Conservation (phyloP, 345 rosid species). For the Kandelia obovata region DNA sequence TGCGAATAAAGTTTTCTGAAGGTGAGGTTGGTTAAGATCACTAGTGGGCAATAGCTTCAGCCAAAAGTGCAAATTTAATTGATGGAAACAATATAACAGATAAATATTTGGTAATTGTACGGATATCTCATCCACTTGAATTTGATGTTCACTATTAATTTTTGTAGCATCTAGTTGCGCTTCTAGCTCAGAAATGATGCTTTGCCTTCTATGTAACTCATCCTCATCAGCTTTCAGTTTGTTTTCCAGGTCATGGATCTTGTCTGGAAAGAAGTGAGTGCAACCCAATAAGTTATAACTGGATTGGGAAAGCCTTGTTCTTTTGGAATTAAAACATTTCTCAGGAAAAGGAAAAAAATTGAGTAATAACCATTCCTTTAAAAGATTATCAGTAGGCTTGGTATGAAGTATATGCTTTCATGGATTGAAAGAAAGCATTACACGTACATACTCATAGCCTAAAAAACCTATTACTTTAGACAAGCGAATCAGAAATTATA, state of each 20-base stretch:
- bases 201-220: slow-evolving; percentile 51
- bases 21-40: slow-evolving; percentile 62
- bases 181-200: slow-evolving; percentile 51
- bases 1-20: slow-evolving; percentile 55
- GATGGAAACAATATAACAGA: slow-evolving; percentile 11
- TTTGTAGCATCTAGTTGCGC: slow-evolving; percentile 49
- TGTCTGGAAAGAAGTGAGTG: slow-evolving; percentile 43
- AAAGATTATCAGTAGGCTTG: background rate
- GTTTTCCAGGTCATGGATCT: slow-evolving; percentile 47
- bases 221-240: slow-evolving; percentile 41
- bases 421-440: background rate
- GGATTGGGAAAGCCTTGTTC: background rate
- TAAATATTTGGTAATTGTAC: background rate
- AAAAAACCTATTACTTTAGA: slow-evolving; percentile 2
- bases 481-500: slow-evolving; percentile 11
- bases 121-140: slow-evolving; percentile 76
- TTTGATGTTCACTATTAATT: slow-evolving; percentile 34
- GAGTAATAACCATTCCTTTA: background rate
- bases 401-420: background rate
- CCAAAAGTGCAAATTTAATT: slow-evolving; percentile 14
- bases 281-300: background rate
- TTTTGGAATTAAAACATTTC: background rate
- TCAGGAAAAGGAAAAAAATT: background rate
- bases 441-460: background rate
- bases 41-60: slow-evolving; percentile 19